phyloP scores from a whole-genome alignment of 1,284 basidiomycete genomes.

The Malassezia furfur region DNA sequence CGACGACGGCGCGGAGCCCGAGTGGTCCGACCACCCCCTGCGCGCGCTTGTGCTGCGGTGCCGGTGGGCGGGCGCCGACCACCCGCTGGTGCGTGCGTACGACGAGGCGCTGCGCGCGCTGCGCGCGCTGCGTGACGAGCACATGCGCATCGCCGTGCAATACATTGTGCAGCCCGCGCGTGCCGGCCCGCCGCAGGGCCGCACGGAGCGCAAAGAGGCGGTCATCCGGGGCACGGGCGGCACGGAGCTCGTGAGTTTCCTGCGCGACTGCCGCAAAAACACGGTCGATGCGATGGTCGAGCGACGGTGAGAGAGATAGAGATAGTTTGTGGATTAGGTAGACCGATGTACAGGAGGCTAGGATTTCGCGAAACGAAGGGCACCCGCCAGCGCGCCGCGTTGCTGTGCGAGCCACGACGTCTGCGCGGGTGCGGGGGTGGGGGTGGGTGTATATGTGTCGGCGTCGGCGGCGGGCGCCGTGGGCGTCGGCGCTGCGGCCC shows the following conservation, averaged over 20 bases:
- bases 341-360: too few species aligned
- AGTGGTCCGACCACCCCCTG: slow-evolving; percentile 24
- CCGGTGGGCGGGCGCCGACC: slow-evolving; percentile 20
- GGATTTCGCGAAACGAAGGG: neutral
- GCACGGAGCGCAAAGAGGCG: slow-evolving; percentile 17
- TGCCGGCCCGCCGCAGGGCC: neutral
- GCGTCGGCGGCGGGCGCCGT: neutral
- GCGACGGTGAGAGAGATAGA: neutral
- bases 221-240: slow-evolving; percentile 38
- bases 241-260: slow-evolving; percentile 37
- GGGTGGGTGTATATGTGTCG: neutral
- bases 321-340: too few species aligned
- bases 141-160: slow-evolving; percentile 72
- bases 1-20: neutral
- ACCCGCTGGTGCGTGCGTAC: slow-evolving; percentile 51
- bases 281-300: slow-evolving; percentile 32
- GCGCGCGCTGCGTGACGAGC: slow-evolving; percentile 72
- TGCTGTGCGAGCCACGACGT: slow-evolving; percentile 15
- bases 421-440: neutral
- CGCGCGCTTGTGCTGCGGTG: slow-evolving; percentile 29
- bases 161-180: slow-evolving; percentile 55
- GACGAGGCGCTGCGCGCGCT: slow-evolving; percentile 65
- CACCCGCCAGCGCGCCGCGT: slow-evolving; percentile 4
- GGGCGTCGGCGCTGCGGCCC: neutral
- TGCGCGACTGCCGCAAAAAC: slow-evolving; percentile 36